Percentiles rank a stretch among this genome's conserved stretches.
These are phyloP conservation scores for Canariomyces notabilis DNA, from an alignment of 2,329 filamentous ascomycete genomes.

Conservation along the genomic window DNA sequence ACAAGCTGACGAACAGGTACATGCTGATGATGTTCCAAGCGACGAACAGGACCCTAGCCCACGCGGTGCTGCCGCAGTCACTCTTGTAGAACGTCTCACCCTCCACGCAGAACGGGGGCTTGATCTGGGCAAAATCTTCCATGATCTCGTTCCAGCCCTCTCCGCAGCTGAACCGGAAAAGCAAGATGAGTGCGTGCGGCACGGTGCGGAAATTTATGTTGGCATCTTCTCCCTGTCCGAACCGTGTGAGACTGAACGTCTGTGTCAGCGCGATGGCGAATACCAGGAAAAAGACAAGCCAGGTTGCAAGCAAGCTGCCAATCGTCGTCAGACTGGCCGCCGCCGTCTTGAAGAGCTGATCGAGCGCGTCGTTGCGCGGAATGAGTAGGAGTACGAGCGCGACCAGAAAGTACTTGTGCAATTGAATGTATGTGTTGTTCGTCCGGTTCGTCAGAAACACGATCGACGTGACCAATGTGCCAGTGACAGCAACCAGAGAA, in stretches of 20 bases:
- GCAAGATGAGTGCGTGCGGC: conserved; percentile 84
- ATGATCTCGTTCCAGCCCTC: conserved; percentile 97
- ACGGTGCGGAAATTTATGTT: conserved; percentile 93
- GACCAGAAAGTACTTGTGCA: conserved; percentile 93
- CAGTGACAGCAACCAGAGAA: conserved; percentile 72
- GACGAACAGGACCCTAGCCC: conserved; percentile 87
- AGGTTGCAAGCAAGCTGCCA: conserved; percentile 86
- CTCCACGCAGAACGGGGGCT: conserved; percentile 74
- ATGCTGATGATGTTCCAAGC: conserved; percentile 99
- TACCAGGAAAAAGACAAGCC: conserved; percentile 94
- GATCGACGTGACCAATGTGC: conserved; percentile 77
- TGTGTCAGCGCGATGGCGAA: conserved; percentile 96
- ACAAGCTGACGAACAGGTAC: conserved; percentile 98
- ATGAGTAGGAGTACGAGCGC: conserved; percentile 86
- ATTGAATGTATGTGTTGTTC: conserved; percentile 63
- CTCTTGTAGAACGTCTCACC: conserved; percentile 70
- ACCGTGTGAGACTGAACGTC: conserved; percentile 89
- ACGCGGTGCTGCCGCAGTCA: conserved; percentile 86
- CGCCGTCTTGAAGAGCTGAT: conserved; percentile 97
- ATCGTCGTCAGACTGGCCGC: conserved; percentile 90
- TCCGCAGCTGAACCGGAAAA: conserved; percentile 89
- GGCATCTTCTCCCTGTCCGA: conserved; percentile 64
- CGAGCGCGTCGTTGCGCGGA: conserved; percentile 90
- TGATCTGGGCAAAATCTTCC: conserved; percentile 85
- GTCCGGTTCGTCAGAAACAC: conserved; percentile 61